Evolutionary conservation across 768 basidiomycete genomes (phyloP), one percentile per base, ranked within the genome.

Genomic region (Suillus americanus): DNA sequence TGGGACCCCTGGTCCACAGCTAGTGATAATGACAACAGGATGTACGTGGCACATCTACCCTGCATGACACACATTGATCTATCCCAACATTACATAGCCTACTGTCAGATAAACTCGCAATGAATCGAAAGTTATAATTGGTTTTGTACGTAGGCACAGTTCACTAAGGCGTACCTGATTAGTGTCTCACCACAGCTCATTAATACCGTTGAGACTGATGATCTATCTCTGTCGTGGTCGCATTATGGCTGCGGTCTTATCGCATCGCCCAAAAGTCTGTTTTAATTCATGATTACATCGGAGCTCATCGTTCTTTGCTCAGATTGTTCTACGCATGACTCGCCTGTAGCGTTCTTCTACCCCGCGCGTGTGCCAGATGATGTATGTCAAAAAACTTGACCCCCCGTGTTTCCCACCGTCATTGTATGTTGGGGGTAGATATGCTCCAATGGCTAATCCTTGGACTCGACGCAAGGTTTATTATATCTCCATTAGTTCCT

Each of bases 21-120:
- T 2, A 25, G 48, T 48, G 48, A 96, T 82, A 97, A 97, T 79
- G 97, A 97, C 79, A 97, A 97, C 79, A 98, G 97, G 81, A 97
- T 97, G 95, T 95, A 64, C 68, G 93, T 82, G 4, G n/a, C 8
- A 6, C 18, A 46, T 45, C 48, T 18, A 61, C 38, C 25, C 16
- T 62, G 40, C 23, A 56, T 41, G 18, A 18, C 5, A 50, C 25
- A 50, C 14, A 51, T 50, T 33, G 28, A 53, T 51, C 10, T 23
- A 25, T 38, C 12, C 50, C 61, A 33, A 30, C 30, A 35, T 54
- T 7, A 5, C 10, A 2, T 1, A 53, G 10, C n/a, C 48, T 40
- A 7, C n/a, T 12, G n/a, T 33, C 0, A 1, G 37, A 97, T 97
- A 76, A 98, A 97, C 76, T 98, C 95, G 97, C 96, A n/a, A 97